Evolutionary conservation across 2,329 filamentous ascomycete species (phyloP), one percentile per base, ranked within the genome.

Genomic region (Talaromyces sp.): DNA sequence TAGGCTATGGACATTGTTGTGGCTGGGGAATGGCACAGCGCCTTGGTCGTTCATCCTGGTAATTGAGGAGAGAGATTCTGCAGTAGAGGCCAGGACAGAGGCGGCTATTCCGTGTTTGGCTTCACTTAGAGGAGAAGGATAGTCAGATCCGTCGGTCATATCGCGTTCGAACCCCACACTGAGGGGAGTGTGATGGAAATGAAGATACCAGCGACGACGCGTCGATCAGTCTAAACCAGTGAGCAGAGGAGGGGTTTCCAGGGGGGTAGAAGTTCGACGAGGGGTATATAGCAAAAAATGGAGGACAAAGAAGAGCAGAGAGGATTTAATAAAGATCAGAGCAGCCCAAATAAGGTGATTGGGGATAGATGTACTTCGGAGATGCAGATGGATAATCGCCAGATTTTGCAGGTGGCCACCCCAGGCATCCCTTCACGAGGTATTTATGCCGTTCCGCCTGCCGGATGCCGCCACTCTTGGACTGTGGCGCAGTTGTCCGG

Each of bases 81-180:
- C 65, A n/a, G 68, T 56, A 56, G 70, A 62, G 47, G 70, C 69
- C 39, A 74, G 68, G 48, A 70, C 63, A 49, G 62, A 61, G 54
- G 61, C 57, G 19, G 68, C 64, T 40, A 68, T 67, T 46, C 65
- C 70, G 55, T 65, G 65, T 27, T 69, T 64, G 65, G 69, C 71
- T 73, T 75, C 72, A 63, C 72, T 75, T 74, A 70, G 65, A 62
- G 72, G 72, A 63, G 71, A 74, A 59, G 72, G 72, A 65, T 75
- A 75, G 64, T 73, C 71, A 68, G 70, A 69, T 37, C 49, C 49
- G 49, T 51, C 71, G 60, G 69, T 70, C 72, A 74, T 74, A 66
- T 70, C 67, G 66, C 47, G 63, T 60, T 49, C 52, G 5, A 58
- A 62, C 64, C 66, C 66, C 68, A 65, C 64, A 65, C 60, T 60